Conservation (phyloP, 2,329 filamentous ascomycete genomes). For the Fusarium acutatum region DNA sequence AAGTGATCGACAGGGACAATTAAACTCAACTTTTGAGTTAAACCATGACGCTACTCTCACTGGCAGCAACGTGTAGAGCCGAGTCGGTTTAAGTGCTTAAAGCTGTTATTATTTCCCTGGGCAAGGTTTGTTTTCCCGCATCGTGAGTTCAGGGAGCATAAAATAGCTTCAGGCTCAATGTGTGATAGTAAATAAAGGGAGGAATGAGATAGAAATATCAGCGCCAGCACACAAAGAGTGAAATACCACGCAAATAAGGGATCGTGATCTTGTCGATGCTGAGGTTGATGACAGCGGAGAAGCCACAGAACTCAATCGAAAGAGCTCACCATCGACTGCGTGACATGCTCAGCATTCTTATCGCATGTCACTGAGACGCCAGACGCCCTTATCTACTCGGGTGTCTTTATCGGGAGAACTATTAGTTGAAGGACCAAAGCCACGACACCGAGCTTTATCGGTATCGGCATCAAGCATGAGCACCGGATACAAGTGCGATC, state of each 20-base stretch:
- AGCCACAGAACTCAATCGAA: background rate
- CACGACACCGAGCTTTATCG: background rate
- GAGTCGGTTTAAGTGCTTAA: background rate
- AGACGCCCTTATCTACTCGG: background rate
- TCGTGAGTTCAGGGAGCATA: background rate
- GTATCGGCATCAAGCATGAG: background rate
- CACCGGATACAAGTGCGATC: background rate
- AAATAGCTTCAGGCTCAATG: background rate
- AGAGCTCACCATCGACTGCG: background rate
- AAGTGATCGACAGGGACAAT: slow-evolving; percentile 12
- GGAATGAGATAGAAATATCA: background rate
- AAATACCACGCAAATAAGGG: background rate
- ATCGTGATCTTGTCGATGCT: background rate
- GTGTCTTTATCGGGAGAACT: background rate
- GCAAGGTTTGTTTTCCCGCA: slow-evolving; percentile 11
- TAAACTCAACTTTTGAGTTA: slow-evolving; percentile 26
- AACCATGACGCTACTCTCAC: slow-evolving; percentile 30
- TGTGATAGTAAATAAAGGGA: background rate
- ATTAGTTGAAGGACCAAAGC: background rate
- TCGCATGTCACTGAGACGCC: background rate
- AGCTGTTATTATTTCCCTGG: background rate
- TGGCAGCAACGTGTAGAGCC: slow-evolving; percentile 7
- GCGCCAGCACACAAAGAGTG: background rate
- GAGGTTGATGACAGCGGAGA: background rate
- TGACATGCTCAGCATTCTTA: background rate